Evolutionary conservation across 1,284 basidiomycete species (phyloP), one percentile per base, ranked within the genome.

Genomic region (Cryptococcus sp.): DNA sequence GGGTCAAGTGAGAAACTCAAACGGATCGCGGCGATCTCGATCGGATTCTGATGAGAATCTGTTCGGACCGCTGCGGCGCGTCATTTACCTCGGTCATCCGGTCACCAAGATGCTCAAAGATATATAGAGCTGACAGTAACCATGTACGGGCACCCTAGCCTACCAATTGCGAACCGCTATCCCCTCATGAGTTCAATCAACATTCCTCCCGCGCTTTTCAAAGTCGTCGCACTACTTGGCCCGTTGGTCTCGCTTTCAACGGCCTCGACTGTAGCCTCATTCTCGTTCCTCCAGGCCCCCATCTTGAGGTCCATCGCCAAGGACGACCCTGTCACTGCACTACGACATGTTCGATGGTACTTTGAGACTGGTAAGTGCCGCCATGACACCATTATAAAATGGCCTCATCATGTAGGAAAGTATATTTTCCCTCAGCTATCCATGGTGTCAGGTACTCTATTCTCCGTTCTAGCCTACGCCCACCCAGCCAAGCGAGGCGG

Each of bases 391-490:
- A n/a, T n/a, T n/a, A n/a, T n/a, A 39, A 16, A 19, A 4, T 4
- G 36, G 36, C 16, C 23, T 22, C 4, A 43, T 22, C 23, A 21
- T 24, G 21, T 22, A 21, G 36, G 36, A 4, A 39, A 39, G 36
- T 39, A 39, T 14, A 24, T 43, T 5, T 43, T 43, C 21, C 41
- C 41, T 4, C 41, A 4, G 4, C 21, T 24, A 19, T 4, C 41
- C 7, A 22, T 43, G 21, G 23, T 43, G 9, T 43, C 41, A 14
- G 19, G 21, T 7, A 9, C 41, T 4, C 41, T 43, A 16, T 43
- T 43, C 41, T 43, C 41, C 3, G 16, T 43, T 22, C 45, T 54
- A 5, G 48, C 52, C n/a, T 49, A 50, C 34, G 31, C 22, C 5
- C 24, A 46, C 18, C 43, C 48, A 16, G 36, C 23, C 19, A 46